phyloP scores from a whole-genome alignment of 257 asterid species.

The Petunia secreta region DNA sequence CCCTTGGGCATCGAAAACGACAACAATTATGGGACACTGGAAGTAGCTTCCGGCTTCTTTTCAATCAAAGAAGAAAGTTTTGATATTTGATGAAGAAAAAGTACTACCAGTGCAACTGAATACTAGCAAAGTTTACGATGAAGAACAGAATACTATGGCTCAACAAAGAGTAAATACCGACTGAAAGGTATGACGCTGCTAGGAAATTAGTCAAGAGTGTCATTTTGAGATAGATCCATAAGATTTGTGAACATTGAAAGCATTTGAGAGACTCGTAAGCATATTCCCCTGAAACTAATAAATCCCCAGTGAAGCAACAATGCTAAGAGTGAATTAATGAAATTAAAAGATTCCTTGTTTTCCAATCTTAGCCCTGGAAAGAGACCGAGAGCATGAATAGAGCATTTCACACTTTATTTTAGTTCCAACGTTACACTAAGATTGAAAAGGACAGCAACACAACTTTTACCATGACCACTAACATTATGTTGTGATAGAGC shows the following conservation, averaged over 20 bases:
- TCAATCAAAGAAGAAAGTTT: no score
- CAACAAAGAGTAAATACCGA: neutral
- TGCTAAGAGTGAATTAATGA: neutral
- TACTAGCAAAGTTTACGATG: neutral
- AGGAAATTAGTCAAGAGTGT: neutral
- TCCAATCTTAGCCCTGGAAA: neutral
- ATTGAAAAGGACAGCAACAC: neutral
- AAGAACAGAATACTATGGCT: neutral
- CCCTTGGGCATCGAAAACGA: no score
- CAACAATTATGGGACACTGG: no score
- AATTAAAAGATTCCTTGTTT: neutral
- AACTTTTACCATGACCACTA: no score
- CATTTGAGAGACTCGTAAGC: neutral
- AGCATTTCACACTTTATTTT: neutral
- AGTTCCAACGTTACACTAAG: neutral
- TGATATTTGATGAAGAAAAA: neutral
- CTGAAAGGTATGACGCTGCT: neutral
- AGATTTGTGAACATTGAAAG: neutral
- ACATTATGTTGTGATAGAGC: neutral
- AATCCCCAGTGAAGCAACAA: slow-evolving; percentile 9
- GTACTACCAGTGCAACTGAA: neutral
- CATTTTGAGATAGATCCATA: neutral
- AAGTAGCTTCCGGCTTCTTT: no score
- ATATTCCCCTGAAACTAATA: neutral
- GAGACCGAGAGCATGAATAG: neutral